A percentile compares a stretch with the other conserved stretches of the same genome.
These are phyloP conservation scores for Bipolaris zeicola DNA, from an alignment of 2,329 filamentous ascomycete genomes.

Conservation along the genomic window DNA sequence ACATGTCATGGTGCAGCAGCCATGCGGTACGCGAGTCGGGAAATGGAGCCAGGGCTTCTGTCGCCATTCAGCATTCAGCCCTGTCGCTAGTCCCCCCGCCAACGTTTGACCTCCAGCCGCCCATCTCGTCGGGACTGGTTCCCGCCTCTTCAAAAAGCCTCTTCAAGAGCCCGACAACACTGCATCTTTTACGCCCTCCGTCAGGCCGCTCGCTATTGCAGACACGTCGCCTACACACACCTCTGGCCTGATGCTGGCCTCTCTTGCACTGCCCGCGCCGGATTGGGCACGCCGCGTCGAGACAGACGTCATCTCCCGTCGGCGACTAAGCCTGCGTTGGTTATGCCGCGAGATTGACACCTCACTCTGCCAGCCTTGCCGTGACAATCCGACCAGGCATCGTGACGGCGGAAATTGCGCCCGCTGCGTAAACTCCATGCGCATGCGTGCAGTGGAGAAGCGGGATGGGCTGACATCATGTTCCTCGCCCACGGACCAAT, in stretches of 20 bases:
- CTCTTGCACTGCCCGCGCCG: background rate
- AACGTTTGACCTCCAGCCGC: conserved; percentile 34
- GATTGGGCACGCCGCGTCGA: conserved; percentile 4
- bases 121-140: conserved; percentile 33
- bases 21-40: conserved; percentile 23
- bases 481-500: conserved; percentile 22
- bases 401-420: background rate
- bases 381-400: background rate
- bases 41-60: conserved; percentile 29
- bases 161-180: conserved; percentile 8
- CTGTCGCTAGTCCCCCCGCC: conserved; percentile 26
- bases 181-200: background rate
- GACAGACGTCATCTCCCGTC: conserved; percentile 21
- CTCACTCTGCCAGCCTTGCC: conserved; percentile 25
- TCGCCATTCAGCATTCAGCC: conserved; percentile 19
- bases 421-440: background rate
- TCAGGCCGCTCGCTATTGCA: background rate
- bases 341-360: conserved; percentile 29
- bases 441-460: background rate
- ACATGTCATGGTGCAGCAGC: conserved; percentile 40
- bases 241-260: background rate
- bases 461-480: conserved; percentile 31
- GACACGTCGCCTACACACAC: background rate
- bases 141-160: conserved; percentile 32
- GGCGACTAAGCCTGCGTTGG: conserved; percentile 24